phyloP scores from a whole-genome alignment of 176 grass and related monocot genomes.

The Musa beccarii region DNA sequence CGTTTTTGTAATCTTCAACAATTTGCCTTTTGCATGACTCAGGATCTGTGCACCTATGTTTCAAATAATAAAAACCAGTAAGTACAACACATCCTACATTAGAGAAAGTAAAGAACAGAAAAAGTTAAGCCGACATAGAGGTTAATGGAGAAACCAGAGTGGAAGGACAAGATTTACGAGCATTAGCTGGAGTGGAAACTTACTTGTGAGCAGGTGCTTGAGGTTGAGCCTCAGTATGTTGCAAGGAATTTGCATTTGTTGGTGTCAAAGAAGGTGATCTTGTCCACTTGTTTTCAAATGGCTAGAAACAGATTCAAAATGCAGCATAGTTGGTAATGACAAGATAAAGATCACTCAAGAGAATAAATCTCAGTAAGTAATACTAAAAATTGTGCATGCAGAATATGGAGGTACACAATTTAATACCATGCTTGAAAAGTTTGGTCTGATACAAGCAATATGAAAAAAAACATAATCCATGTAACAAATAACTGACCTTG shows the following conservation, averaged over 20 bases:
- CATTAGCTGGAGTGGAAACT: slow-evolving; percentile 17
- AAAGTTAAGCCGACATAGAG: background rate
- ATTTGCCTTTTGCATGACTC: slow-evolving; percentile 66
- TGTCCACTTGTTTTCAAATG: slow-evolving; percentile 86
- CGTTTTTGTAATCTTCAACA: slow-evolving; percentile 76
- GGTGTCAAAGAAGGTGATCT: slow-evolving; percentile 28
- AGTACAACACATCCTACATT: background rate
- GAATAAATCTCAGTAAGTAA: background rate
- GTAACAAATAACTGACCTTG: slow-evolving; percentile 11
- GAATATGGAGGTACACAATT: background rate
- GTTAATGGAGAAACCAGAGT: background rate
- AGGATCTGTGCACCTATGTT: slow-evolving; percentile 59
- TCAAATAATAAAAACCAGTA: slow-evolving; percentile 4
- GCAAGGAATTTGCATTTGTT: slow-evolving; percentile 14
- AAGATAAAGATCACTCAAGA: background rate
- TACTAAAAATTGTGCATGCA: background rate
- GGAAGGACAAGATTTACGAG: background rate
- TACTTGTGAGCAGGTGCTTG: slow-evolving; percentile 51
- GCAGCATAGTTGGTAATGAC: background rate
- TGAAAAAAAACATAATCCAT: background rate
- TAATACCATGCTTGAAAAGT: background rate
- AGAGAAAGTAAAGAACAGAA: background rate
- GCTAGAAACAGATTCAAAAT: slow-evolving; percentile 30
- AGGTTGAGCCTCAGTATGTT: slow-evolving; percentile 38
- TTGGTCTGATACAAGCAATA: background rate